Evolutionary conservation across 225 moss, liverwort and hornwort species (phyloP).

Genomic region (Thuidium tamariscinum): DNA sequence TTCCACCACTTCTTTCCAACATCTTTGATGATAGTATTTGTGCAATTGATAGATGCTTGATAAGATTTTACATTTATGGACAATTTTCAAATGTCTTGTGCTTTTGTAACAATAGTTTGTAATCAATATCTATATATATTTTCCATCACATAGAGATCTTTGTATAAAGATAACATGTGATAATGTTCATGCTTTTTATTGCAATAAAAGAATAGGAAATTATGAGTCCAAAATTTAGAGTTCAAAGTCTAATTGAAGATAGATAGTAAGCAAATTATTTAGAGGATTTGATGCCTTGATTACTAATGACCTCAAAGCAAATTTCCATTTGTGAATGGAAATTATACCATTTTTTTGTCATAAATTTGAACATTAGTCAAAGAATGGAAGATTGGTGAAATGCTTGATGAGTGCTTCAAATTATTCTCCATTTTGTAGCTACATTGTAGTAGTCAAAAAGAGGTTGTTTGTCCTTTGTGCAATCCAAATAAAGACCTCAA

Average conservation of each 20-base stretch:
- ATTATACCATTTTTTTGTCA: no score
- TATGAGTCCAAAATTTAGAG: neutral
- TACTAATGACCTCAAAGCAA: neutral
- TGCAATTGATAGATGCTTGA: neutral
- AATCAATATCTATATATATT: neutral
- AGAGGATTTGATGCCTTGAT: neutral
- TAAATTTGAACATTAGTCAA: neutral
- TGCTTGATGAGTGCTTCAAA: neutral
- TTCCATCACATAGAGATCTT: neutral
- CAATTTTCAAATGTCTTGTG: neutral
- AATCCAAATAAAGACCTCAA: slow-evolving; percentile 38
- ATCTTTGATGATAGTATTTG: neutral
- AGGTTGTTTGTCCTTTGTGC: slow-evolving; percentile 57
- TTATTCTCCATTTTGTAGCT: slow-evolving; percentile 21
- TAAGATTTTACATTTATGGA: neutral
- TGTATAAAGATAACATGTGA: neutral
- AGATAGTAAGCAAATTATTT: neutral
- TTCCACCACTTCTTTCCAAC: neutral
- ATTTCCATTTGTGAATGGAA: neutral
- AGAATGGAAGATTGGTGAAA: neutral
- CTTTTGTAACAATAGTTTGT: neutral
- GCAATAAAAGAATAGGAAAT: neutral
- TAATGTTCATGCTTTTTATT: neutral
- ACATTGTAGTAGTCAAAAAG: slow-evolving; percentile 57
- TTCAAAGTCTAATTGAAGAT: neutral